Evolutionary conservation across 176 grass and related monocot species (phyloP).

Genomic region (Panicum miliaceum): DNA sequence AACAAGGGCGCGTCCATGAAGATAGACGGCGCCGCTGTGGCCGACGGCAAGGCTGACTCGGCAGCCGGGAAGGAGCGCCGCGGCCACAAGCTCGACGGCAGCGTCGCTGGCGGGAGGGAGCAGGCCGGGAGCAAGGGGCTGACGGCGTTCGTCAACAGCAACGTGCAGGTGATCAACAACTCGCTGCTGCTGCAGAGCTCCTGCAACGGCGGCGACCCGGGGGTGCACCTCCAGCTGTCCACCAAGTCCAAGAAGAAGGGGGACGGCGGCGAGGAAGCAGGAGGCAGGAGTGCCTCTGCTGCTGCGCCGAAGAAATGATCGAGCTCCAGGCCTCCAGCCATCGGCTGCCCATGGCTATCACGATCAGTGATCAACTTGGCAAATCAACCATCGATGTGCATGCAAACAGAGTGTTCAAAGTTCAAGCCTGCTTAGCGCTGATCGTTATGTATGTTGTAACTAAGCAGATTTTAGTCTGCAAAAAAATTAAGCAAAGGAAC

Average conservation of each 20-base stretch:
- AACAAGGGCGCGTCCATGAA: slow-evolving; percentile 84
- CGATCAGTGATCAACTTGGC: neutral
- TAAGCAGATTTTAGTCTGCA: neutral
- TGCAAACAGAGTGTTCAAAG: neutral
- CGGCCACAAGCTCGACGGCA: neutral
- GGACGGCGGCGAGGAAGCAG: neutral
- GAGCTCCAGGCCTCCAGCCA: neutral
- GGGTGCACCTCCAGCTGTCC: slow-evolving; percentile 62
- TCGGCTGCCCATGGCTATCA: neutral
- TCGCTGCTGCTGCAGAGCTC: slow-evolving; percentile 67
- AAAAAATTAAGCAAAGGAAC: neutral
- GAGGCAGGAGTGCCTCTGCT: neutral
- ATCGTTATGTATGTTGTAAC: neutral
- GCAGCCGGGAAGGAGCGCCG: slow-evolving; percentile 8
- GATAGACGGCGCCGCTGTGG: slow-evolving; percentile 26
- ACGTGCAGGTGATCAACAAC: slow-evolving; percentile 89
- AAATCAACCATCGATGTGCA: neutral
- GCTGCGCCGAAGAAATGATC: slow-evolving; percentile 17
- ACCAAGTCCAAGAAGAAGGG: slow-evolving; percentile 41
- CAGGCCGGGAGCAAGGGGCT: slow-evolving; percentile 3
- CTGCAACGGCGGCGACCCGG: slow-evolving; percentile 50
- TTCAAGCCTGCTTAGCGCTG: neutral
- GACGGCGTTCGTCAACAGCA: slow-evolving; percentile 65
- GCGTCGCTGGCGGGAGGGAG: neutral
- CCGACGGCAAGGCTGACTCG: neutral